Evolutionary conservation across 768 basidiomycete genomes (phyloP).

Genomic region (Harrya chromipes): DNA sequence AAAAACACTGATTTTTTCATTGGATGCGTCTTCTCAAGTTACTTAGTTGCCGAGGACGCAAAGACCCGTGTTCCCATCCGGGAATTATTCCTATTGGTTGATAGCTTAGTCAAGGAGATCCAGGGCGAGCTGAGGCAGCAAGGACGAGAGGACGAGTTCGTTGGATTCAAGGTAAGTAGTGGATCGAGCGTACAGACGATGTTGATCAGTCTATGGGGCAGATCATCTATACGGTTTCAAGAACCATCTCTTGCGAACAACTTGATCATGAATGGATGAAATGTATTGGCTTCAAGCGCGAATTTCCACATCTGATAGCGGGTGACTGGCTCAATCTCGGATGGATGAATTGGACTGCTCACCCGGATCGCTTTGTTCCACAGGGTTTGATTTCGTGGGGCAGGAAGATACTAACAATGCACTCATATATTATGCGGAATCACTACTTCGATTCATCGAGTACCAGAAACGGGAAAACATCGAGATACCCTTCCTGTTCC

Average conservation of each 20-base stretch:
- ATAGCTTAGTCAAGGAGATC: conserved; percentile 34
- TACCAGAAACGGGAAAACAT: conserved; percentile 24
- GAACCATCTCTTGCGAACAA: conserved; percentile 34
- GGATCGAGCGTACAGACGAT: neutral
- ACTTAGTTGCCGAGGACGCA: conserved; percentile 37
- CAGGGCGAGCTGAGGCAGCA: conserved; percentile 32
- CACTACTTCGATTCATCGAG: conserved; percentile 37
- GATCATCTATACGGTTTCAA: conserved; percentile 44
- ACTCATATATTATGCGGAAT: conserved; percentile 38
- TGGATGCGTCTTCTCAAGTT: conserved; percentile 30
- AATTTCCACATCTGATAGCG: conserved; percentile 45
- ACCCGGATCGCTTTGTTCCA: neutral
- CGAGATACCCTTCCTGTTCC: conserved; percentile 45
- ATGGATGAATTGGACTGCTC: neutral
- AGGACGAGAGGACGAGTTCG: conserved; percentile 40
- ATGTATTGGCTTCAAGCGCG: conserved; percentile 41
- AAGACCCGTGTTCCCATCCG: conserved; percentile 36
- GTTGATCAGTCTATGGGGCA: conserved; percentile 12
- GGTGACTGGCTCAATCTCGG: conserved; percentile 23
- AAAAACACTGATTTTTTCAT: neutral
- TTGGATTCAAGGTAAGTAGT: conserved; percentile 37
- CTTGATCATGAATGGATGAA: conserved; percentile 44
- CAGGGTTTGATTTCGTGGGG: conserved; percentile 50
- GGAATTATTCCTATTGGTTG: conserved; percentile 36
- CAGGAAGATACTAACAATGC: conserved; percentile 41